Evolutionary conservation across 805 yeast species (phyloP), one percentile per base, ranked within the genome.

Genomic region (Suhomyces kilbournensis): DNA sequence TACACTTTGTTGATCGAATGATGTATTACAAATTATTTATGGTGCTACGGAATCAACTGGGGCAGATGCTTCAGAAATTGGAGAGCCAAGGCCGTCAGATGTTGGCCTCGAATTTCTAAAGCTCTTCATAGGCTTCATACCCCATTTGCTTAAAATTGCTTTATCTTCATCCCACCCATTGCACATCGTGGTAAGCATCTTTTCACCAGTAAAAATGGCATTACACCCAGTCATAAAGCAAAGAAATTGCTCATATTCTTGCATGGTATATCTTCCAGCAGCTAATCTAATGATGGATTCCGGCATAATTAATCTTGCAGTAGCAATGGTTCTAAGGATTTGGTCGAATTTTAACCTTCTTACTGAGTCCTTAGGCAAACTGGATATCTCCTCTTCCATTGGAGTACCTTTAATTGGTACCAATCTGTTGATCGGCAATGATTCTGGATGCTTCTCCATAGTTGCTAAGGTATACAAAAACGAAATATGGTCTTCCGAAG

Each of bases 101-200:
- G 5, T 32, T 32, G 15, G 35, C 9, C 7, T n/a, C 35, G 17
- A 14, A 15, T 39, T 20, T 39, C 23, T 39, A 12, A 39, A 48
- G 19, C 56, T 54, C 34, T 72, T 69, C 84, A 81, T 79, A 45
- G 85, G 85, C 57, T 66, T 68, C 59, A 84, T 58, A 0, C 94
- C 94, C 92, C 92, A 88, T 60, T 78, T 82, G 6, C 68, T 64
- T 28, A 88, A 70, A 90, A 88, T 81, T 7, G 68, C 77, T 53
- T 78, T 85, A 63, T 88, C 94, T 60, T 86, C 92, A 45, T 87
- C 90, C 92, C 93, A 88, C 6, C 90, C 91, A 58, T 82, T 85
- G 64, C 93, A 87, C 83, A 84, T 82, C 3, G 94, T 88, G 2
- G 94, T 88, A 52, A 88, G 71, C 93, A 88, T 88, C 58, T 79